Evolutionary conservation across 768 basidiomycete species (phyloP), one percentile per base, ranked within the genome.

Genomic region (Grammothele lineata): DNA sequence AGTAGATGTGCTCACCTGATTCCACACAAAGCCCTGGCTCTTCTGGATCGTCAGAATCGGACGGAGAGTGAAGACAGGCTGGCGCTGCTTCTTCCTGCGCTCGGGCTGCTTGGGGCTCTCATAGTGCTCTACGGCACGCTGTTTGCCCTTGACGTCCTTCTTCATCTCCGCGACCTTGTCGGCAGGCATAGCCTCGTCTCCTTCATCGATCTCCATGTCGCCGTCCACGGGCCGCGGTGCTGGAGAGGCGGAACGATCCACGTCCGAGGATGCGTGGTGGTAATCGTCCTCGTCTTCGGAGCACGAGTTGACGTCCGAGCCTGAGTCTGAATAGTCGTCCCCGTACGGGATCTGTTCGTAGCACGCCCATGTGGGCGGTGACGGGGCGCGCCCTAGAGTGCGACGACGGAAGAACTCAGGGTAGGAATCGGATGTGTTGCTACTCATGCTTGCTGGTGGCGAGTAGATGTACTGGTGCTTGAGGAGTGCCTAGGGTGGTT

Each of bases 11-110:
- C 81, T 39, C 43, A 87, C 88, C 75, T 91, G 89, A 58, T 92
- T 92, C 89, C 89, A 92, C 1, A 92, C 89, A 58, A 92, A 92
- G 11, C 89, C 89, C 65, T 92, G 87, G 57, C 87, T 89, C 61
- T 76, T 75, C 61, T 91, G 88, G 45, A 92, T 92, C 34, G 89
- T 92, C 63, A 91, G 63, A 64, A 92, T 91, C 26, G 89, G 89
- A 15, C 89, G 78, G 35, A 89, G 76, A 19, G 82, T 76, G 56
- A 76, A 80, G 15, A 77, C 72, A 3, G 76, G 70, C 49, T 73
- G 70, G 33, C 76, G 77, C 50, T 72, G 75, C 65, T 78, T 80
- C 63, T 76, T 78, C 64, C 66, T 70, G 54, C 66, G 72, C 56
- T 73, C 72, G 49, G 70, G 73, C 59, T 70, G 8, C 9, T 7